A percentile compares a stretch with the other conserved stretches of the same genome.
phyloP scores from a whole-genome alignment of 2,329 filamentous ascomycete genomes.

The Diaporthe caulivora region DNA sequence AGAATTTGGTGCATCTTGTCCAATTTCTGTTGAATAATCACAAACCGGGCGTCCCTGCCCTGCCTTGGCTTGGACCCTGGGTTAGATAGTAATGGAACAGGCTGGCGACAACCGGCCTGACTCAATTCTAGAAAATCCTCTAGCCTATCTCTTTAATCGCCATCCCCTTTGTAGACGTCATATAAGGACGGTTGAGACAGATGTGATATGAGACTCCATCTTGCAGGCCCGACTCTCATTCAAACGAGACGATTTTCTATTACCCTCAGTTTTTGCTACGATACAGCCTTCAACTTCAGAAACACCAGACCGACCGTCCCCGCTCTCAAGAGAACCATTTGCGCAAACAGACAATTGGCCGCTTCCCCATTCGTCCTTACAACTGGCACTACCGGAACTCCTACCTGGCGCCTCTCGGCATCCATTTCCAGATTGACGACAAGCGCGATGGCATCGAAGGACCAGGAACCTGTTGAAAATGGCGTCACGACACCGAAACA shows the following conservation, averaged over 20 bases:
- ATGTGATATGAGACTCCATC: slow-evolving; percentile 10
- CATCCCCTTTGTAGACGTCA: slow-evolving; percentile 24
- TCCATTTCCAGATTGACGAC: neutral
- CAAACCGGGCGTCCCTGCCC: neutral
- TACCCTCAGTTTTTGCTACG: neutral
- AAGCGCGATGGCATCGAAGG: slow-evolving; percentile 28
- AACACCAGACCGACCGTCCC: neutral
- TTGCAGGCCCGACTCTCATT: neutral
- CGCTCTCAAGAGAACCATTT: neutral
- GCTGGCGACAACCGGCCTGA: slow-evolving; percentile 25
- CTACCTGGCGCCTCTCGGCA: neutral
- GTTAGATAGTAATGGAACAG: neutral
- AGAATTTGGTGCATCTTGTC: neutral
- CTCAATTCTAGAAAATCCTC: slow-evolving; percentile 27
- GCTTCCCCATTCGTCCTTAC: neutral
- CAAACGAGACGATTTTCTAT: neutral
- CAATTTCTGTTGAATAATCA: neutral
- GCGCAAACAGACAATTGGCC: slow-evolving; percentile 1
- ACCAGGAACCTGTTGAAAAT: slow-evolving; percentile 14
- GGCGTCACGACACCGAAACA: slow-evolving; percentile 43
- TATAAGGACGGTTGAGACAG: slow-evolving; percentile 11
- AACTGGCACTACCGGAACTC: neutral
- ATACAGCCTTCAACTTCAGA: neutral
- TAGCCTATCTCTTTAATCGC: neutral
- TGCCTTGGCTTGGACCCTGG: neutral